Base-by-base conservation (phyloP, 495 filamentous ascomycete species). In the Aspergillus sclerotiicarbonarius region DNA sequence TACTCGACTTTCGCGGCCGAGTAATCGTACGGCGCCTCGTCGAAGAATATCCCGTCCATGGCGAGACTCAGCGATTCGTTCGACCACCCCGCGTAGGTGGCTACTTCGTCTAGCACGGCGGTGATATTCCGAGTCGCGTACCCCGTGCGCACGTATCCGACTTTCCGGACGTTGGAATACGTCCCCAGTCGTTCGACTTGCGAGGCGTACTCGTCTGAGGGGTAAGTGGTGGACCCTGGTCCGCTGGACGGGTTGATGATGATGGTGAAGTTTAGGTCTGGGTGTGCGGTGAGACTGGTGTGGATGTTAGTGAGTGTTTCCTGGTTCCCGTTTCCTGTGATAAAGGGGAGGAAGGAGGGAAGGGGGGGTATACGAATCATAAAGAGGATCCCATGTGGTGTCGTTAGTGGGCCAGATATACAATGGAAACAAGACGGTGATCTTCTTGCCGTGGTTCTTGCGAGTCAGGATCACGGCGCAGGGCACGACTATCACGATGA, bases 121-220 rank as follows among this genome's bases (percentile, higher is more conserved):
- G 60, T 59, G 39, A 63, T 62, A 15, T 67, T 61, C 1, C 70
- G 58, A 4, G 61, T 58, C 18, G 67, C 67, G 50, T 72, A 72
- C 1, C 51, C 35, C 2, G 78, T 82, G 29, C 67, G 70, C 8
- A 82, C 74, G 59, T 82, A 83, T n/a, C 80, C 80, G 32, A 82
- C 50, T 3, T 76, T 70, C 20, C 67, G 60, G 32, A 78, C 73
- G 56, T 82, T 80, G 35, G 67, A 2, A 44, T 76, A 72, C 18
- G 61, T 64, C 54, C 75, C 78, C 4, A 83, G 65, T 47, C 69
- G 68, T 9, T 64, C 56, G 48, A 81, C 58, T 6, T 60, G 74
- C 9, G 55, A 15, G 51, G 70, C 70, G 64, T 73, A 73, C 58
- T 67, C 57, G 0, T 59, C 39, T 35, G 68, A 62, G 0, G 72